Percentiles rank a stretch among this genome's conserved stretches.
Conservation (phyloP, 106 monocot species). For the Iris macrosiphon region DNA sequence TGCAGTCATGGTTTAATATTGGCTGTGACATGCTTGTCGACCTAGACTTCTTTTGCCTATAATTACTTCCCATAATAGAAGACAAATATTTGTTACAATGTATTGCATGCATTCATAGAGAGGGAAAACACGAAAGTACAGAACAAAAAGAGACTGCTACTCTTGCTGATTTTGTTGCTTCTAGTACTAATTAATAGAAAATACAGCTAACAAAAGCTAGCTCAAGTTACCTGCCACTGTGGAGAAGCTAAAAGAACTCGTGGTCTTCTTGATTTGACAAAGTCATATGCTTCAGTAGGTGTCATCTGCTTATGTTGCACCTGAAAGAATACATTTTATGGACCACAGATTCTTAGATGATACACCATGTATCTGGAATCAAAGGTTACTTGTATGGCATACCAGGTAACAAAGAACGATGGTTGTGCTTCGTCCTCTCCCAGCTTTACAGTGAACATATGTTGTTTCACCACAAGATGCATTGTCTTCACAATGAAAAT, state of each 20-base stretch:
- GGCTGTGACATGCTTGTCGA: too few species aligned
- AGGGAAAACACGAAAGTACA: not conserved
- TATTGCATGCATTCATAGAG: too few species aligned
- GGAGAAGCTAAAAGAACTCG: conserved; percentile 42
- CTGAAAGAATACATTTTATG: conserved; percentile 13
- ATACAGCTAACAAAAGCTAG: too few species aligned
- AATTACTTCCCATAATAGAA: too few species aligned
- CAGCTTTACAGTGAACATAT: conserved; percentile 57
- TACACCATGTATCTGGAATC: not conserved
- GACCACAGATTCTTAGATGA: not conserved
- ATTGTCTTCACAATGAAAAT: conserved; percentile 21
- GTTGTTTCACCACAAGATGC: conserved; percentile 34
- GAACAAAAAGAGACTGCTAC: not conserved
- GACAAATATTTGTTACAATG: too few species aligned
- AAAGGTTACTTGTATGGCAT: conserved; percentile 6
- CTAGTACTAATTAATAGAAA: not conserved
- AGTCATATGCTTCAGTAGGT: conserved; percentile 27
- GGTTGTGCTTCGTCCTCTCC: conserved; percentile 54
- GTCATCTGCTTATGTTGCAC: conserved; percentile 44
- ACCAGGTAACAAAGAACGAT: conserved; percentile 55
- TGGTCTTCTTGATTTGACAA: conserved; percentile 38
- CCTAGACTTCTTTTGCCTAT: too few species aligned
- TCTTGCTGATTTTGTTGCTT: not conserved
- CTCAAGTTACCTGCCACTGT: conserved; percentile 43
- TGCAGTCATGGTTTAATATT: too few species aligned